phyloP scores from a whole-genome alignment of 305 asterid genomes.

The Fraxinus platypoda region DNA sequence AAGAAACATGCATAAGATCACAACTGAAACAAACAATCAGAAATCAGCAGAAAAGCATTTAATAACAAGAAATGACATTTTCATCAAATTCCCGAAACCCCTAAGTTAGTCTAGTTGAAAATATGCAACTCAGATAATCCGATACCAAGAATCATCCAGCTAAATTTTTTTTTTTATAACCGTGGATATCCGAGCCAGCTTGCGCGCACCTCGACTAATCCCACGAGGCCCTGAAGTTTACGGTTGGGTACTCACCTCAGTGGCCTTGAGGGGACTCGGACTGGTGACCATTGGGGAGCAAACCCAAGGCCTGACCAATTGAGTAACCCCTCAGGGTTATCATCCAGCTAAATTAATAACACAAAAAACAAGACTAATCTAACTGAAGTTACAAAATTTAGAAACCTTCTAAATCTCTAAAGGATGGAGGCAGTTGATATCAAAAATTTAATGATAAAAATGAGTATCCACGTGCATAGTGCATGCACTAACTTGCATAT shows the following conservation, averaged over 20 bases:
- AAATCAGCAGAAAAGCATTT: constrained; percentile 17
- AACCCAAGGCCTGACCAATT: no score
- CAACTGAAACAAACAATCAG: constrained; percentile 10
- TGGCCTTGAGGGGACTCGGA: no score
- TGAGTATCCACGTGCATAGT: constrained; percentile 2
- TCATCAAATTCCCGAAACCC: background rate
- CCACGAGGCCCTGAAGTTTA: no score
- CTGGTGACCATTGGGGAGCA: no score
- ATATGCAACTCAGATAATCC: background rate
- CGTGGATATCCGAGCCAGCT: no score
- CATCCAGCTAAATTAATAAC: background rate
- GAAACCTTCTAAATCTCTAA: background rate
- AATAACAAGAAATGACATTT: background rate
- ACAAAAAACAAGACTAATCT: background rate
- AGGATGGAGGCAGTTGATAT: background rate
- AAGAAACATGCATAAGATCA: constrained; percentile 4
- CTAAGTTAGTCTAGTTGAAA: background rate
- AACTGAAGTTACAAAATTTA: background rate
- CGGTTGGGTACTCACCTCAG: no score
- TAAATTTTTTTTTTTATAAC: no score
- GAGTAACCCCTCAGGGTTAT: no score
- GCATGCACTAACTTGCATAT: background rate
- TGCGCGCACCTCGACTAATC: no score
- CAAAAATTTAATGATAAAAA: background rate
- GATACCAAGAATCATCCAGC: background rate